Evolutionary conservation across 2,329 filamentous ascomycete genomes (phyloP).

Genomic region (Colletotrichum lini): DNA sequence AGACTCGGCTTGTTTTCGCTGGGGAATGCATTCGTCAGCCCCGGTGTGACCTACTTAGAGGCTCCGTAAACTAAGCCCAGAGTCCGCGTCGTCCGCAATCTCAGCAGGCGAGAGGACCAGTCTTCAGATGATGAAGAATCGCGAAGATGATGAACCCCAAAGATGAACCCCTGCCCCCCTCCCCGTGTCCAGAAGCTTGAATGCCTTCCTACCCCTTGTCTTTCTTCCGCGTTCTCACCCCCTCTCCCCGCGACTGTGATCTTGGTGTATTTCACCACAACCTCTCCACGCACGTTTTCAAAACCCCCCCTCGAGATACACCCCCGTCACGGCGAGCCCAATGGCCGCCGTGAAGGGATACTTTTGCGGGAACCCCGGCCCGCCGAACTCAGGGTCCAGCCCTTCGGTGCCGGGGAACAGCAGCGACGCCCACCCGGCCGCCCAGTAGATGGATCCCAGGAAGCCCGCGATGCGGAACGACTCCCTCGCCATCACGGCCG

Average conservation of each 20-base stretch:
- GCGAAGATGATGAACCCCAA: neutral
- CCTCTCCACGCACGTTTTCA: neutral
- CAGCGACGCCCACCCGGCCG: conserved; percentile 54
- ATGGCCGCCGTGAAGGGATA: conserved; percentile 33
- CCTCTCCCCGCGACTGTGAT: neutral
- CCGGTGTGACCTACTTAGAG: neutral
- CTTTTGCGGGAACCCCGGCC: conserved; percentile 58
- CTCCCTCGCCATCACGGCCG: conserved; percentile 48
- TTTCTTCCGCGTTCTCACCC: neutral
- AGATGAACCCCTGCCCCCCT: neutral
- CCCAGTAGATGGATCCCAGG: conserved; percentile 59
- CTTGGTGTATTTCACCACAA: too few relatives aligned
- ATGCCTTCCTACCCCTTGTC: neutral
- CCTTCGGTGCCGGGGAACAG: conserved; percentile 57
- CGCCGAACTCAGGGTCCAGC: conserved; percentile 60
- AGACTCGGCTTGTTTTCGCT: conserved; percentile 15
- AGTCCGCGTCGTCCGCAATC: conserved; percentile 31
- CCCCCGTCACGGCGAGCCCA: conserved; percentile 29
- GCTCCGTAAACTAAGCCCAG: conserved; percentile 15
- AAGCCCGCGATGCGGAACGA: conserved; percentile 53
- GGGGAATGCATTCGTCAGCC: conserved; percentile 6
- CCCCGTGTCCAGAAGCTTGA: neutral
- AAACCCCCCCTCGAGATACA: conserved; percentile 33
- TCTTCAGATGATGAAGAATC: too few relatives aligned
- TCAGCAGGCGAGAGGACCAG: neutral